Evolutionary conservation across 257 asterid species (phyloP).

Genomic region (Lycium ferocissimum): DNA sequence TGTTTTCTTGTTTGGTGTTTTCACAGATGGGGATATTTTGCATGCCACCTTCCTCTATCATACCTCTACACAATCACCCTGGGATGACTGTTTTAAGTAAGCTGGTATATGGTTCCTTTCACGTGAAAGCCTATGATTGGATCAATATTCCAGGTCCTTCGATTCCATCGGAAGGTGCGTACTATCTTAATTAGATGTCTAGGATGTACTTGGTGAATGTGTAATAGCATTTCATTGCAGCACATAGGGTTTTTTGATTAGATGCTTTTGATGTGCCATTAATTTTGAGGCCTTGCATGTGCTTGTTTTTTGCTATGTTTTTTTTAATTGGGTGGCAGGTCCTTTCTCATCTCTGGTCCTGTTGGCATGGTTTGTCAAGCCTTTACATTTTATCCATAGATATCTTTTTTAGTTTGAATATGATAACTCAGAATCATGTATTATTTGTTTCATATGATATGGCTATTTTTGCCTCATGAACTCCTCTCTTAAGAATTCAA

Average conservation of each 20-base stretch:
- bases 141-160: conserved; percentile 71
- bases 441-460: neutral
- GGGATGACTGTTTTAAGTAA: conserved; percentile 99
- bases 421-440: neutral
- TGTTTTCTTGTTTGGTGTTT: conserved; percentile 23
- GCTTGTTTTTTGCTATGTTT: neutral
- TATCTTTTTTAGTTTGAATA: neutral
- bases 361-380: neutral
- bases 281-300: neutral
- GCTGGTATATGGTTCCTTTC: conserved; percentile 87
- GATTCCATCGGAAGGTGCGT: conserved; percentile 77
- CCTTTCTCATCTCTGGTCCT: conserved; percentile 13
- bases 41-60: conserved; percentile 95
- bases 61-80: conserved; percentile 99
- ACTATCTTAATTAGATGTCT: conserved; percentile 16
- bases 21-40: conserved; percentile 95
- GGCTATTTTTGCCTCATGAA: neutral
- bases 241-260: neutral
- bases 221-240: neutral
- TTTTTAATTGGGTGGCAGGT: neutral
- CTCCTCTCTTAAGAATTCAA: conserved; percentile 3
- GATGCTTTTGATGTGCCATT: neutral
- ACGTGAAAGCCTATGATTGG: conserved; percentile 95
- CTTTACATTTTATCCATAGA: neutral
- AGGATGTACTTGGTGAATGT: neutral